A percentile compares a stretch with the other conserved stretches of the same genome.
Conservation (phyloP, 1,139 yeast genomes). For the Zygosaccharomyces pseudobailii region DNA sequence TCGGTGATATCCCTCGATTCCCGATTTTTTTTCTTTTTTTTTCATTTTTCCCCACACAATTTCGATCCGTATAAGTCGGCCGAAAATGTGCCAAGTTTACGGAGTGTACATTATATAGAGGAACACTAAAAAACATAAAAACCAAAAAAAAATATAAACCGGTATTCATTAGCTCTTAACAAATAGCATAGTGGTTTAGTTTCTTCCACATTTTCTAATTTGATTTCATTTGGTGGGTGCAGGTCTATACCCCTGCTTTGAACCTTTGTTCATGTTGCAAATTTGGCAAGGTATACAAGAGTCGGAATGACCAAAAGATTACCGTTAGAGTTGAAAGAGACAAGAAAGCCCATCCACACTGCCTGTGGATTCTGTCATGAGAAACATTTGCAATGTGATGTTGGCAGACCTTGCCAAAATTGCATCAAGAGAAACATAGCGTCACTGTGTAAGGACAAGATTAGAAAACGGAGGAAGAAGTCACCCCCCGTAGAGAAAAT, state of each 20-base stretch:
- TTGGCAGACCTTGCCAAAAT: conserved; percentile 59
- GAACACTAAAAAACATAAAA: background rate
- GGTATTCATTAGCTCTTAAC: background rate
- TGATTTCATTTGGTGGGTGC: background rate
- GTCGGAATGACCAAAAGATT: conserved; percentile 55
- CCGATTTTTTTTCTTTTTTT: background rate
- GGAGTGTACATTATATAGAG: background rate
- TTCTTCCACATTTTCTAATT: no score
- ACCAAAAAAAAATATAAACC: background rate
- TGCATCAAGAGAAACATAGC: conserved; percentile 59
- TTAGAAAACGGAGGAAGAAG: conserved; percentile 41
- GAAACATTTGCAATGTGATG: conserved; percentile 65
- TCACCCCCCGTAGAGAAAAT: background rate
- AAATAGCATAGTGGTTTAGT: no score
- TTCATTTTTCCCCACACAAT: background rate
- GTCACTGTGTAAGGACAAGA: conserved; percentile 53
- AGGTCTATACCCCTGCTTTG: background rate
- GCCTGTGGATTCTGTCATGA: conserved; percentile 70
- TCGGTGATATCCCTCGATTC: background rate
- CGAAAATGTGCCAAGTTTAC: no score
- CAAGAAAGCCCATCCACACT: conserved; percentile 56
- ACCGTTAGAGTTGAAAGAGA: conserved; percentile 47
- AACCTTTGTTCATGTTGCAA: background rate
- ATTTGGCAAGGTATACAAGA: background rate
- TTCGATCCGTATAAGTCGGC: background rate